These are phyloP conservation scores for Capillidium heterosporum DNA, from an alignment of 371 early-diverging fungal species.

Conservation along the genomic window DNA sequence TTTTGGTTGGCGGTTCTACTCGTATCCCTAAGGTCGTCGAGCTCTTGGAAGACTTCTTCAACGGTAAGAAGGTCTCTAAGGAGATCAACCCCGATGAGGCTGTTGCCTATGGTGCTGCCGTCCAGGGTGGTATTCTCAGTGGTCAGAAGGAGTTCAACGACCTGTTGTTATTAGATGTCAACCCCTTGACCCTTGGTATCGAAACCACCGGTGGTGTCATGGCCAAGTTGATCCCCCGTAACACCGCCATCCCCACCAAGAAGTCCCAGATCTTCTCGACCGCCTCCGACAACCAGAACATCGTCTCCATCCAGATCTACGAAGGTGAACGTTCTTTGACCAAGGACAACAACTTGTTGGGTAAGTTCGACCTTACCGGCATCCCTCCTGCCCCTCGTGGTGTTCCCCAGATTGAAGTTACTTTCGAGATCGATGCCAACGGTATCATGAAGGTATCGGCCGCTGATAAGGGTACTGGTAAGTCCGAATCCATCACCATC, in stretches of 20 bases:
- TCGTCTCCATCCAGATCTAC: slow-evolving; percentile 92
- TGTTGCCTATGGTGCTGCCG: slow-evolving; percentile 97
- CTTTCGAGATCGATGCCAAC: slow-evolving; percentile 95
- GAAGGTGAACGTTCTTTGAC: slow-evolving; percentile 89
- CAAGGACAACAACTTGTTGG: slow-evolving; percentile 91
- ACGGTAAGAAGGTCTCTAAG: slow-evolving; percentile 85
- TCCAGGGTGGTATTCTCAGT: slow-evolving; percentile 93
- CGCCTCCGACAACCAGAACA: slow-evolving; percentile 94
- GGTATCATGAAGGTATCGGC: slow-evolving; percentile 96
- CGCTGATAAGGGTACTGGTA: slow-evolving; percentile 86
- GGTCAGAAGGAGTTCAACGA: slow-evolving; percentile 33
- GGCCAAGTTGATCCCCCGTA: slow-evolving; percentile 90
- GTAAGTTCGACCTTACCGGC: slow-evolving; percentile 91
- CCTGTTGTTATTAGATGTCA: slow-evolving; percentile 61
- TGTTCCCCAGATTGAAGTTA: slow-evolving; percentile 95
- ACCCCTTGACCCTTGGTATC: slow-evolving; percentile 83
- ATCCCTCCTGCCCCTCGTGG: slow-evolving; percentile 94
- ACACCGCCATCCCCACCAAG: slow-evolving; percentile 94
- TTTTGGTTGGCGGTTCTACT: slow-evolving; percentile 99
- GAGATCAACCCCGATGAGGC: slow-evolving; percentile 98
- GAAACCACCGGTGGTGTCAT: slow-evolving; percentile 97
- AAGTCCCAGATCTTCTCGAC: slow-evolving; percentile 97
- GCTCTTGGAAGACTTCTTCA: slow-evolving; percentile 79
- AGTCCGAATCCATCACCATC: slow-evolving; percentile 89
- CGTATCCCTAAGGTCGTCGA: slow-evolving; percentile 97